These are phyloP conservation scores for Epithele typhae DNA, from an alignment of 768 basidiomycete species.

Conservation along the genomic window DNA sequence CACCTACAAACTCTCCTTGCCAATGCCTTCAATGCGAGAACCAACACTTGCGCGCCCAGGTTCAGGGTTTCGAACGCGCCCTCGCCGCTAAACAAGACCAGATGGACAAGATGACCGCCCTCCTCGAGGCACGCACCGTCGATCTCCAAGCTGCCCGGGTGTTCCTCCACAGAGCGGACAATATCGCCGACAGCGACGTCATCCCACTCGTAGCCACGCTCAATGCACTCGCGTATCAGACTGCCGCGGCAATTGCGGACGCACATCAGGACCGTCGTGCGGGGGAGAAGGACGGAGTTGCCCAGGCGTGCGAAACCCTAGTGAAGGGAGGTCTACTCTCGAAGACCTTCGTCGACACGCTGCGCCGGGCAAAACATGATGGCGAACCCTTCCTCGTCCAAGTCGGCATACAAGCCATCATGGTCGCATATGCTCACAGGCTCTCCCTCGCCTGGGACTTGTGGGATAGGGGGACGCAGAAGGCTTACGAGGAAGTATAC, in stretches of 20 bases:
- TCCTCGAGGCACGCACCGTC: constrained; percentile 34
- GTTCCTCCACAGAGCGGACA: constrained; percentile 41
- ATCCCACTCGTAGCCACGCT: constrained; percentile 38
- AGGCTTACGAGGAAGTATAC: not conserved
- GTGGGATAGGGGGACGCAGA: not conserved
- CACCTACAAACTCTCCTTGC: constrained; percentile 13
- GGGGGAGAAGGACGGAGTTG: not conserved
- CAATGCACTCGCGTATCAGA: constrained; percentile 46
- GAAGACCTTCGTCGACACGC: not conserved
- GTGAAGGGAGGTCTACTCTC: not conserved
- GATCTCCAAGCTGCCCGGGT: constrained; percentile 43
- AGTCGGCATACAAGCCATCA: constrained; percentile 4
- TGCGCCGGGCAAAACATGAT: not conserved
- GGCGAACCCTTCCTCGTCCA: constrained; percentile 6
- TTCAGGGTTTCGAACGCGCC: constrained; percentile 11
- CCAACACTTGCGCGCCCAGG: too few relatives aligned
- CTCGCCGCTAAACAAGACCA: constrained; percentile 17
- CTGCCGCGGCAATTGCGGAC: constrained; percentile 44
- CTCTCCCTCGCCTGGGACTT: constrained; percentile 11
- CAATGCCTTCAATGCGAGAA: too few relatives aligned
- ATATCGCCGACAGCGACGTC: constrained; percentile 42
- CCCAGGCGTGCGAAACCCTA: not conserved
- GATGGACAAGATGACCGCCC: constrained; percentile 12
- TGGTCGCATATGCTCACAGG: not conserved
- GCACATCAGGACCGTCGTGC: constrained; percentile 24